These are phyloP conservation scores for Lanmaoa rubissima DNA, from an alignment of 768 basidiomycete genomes.

Conservation along the genomic window DNA sequence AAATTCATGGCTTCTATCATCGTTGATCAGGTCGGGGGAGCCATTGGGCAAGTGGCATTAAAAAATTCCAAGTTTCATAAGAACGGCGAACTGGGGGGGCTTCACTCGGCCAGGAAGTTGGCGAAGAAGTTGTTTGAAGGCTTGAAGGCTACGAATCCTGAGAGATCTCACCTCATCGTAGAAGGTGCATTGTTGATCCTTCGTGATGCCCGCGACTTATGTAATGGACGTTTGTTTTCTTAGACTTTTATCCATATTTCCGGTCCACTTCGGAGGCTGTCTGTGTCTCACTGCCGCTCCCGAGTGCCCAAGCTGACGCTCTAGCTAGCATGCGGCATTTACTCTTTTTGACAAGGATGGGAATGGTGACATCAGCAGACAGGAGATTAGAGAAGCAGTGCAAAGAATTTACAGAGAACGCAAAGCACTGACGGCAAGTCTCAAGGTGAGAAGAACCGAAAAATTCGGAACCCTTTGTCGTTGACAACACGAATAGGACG, in stretches of 20 bases:
- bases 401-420: slow-evolving; percentile 78
- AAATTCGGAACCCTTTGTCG: background rate
- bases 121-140: slow-evolving; percentile 67
- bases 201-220: background rate
- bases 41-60: slow-evolving; percentile 67
- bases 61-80: slow-evolving; percentile 63
- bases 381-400: slow-evolving; percentile 81
- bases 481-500: slow-evolving; percentile 46
- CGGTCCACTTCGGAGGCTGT: slow-evolving; percentile 69
- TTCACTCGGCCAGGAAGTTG: slow-evolving; percentile 63
- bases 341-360: slow-evolving; percentile 73
- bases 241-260: slow-evolving; percentile 81
- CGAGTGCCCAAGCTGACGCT: background rate
- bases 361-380: slow-evolving; percentile 78
- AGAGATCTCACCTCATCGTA: slow-evolving; percentile 60
- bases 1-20: slow-evolving; percentile 63
- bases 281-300: slow-evolving; percentile 2
- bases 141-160: slow-evolving; percentile 58
- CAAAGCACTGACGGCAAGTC: slow-evolving; percentile 63
- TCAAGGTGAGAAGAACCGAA: slow-evolving; percentile 49
- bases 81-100: slow-evolving; percentile 49
- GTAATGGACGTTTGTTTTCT: background rate
- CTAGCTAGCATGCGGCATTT: slow-evolving; percentile 60
- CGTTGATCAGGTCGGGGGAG: slow-evolving; percentile 64
- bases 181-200: slow-evolving; percentile 46